Evolutionary conservation across 2,329 filamentous ascomycete genomes (phyloP).

Genomic region (Colletotrichum orbiculare): DNA sequence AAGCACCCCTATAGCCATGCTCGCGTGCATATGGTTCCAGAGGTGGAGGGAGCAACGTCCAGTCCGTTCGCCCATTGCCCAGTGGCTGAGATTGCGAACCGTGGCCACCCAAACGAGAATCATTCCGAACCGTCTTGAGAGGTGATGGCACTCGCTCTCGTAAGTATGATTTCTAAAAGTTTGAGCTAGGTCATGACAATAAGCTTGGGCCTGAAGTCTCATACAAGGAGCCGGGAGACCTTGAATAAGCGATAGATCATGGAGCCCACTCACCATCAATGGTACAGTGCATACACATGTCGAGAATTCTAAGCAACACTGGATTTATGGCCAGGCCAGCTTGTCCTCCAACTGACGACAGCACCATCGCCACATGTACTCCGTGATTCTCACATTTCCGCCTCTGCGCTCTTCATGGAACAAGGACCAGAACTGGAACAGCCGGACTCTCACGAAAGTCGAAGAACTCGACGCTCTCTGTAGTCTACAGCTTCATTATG

Average conservation of each 20-base stretch:
- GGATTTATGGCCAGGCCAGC: not conserved
- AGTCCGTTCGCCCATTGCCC: not conserved
- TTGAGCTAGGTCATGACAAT: not conserved
- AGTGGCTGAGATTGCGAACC: not conserved
- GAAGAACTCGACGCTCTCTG: too few species aligned
- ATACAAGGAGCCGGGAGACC: too few species aligned
- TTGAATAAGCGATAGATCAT: too few species aligned
- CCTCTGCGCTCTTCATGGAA: too few species aligned
- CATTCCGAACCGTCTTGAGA: not conserved
- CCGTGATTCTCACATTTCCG: too few species aligned
- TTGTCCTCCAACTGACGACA: too few species aligned
- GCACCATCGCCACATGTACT: too few species aligned
- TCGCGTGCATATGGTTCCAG: not conserved
- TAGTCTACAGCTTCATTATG: too few species aligned
- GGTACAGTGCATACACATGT: not conserved
- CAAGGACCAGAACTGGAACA: too few species aligned
- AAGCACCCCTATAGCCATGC: not conserved
- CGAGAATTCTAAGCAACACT: not conserved
- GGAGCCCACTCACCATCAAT: too few species aligned
- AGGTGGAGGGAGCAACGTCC: not conserved
- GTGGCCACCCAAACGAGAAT: not conserved
- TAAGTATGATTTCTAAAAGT: not conserved
- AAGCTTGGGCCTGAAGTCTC: too few species aligned
- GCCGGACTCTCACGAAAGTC: too few species aligned
- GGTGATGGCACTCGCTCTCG: not conserved